A percentile compares a stretch with the other conserved stretches of the same genome.
Evolutionary conservation across 495 filamentous ascomycete species (phyloP).

Genomic region (Clohesyomyces aquaticus): DNA sequence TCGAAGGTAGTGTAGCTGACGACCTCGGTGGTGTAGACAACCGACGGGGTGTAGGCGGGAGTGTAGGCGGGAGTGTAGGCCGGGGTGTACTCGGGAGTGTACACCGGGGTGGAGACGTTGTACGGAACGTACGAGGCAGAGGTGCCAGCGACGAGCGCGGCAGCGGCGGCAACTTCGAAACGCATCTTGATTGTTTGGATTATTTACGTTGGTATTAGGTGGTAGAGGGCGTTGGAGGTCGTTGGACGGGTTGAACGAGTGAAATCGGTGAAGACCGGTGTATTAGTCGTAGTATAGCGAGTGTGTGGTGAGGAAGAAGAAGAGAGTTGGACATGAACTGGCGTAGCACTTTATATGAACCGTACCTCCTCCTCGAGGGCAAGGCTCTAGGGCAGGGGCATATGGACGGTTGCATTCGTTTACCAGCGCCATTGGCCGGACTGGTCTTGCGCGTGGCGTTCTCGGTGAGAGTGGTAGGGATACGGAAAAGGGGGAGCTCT

Average conservation of each 20-base stretch:
- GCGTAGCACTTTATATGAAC: slow-evolving; percentile 38
- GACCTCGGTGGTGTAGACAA: slow-evolving; percentile 25
- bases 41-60: neutral
- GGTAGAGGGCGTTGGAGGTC: slow-evolving; percentile 29
- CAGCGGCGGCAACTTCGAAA: slow-evolving; percentile 71
- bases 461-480: slow-evolving; percentile 21
- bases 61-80: too few relatives aligned
- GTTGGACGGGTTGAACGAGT: slow-evolving; percentile 41
- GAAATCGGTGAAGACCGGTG: slow-evolving; percentile 46
- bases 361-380: neutral
- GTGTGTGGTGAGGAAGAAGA: slow-evolving; percentile 39
- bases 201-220: slow-evolving; percentile 43
- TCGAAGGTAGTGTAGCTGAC: neutral
- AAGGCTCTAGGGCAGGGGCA: slow-evolving; percentile 18
- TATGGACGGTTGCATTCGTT: slow-evolving; percentile 34
- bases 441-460: slow-evolving; percentile 32
- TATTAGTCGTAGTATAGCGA: slow-evolving; percentile 36
- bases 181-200: slow-evolving; percentile 72
- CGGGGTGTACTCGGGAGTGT: too few relatives aligned
- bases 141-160: slow-evolving; percentile 63
- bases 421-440: slow-evolving; percentile 14
- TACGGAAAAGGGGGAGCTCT: slow-evolving; percentile 36
- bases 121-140: slow-evolving; percentile 49
- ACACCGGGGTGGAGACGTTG: slow-evolving; percentile 42
- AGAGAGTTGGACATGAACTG: slow-evolving; percentile 14